Percentiles rank a stretch among this genome's conserved stretches.
These are phyloP conservation scores for Xylaria acuta DNA, from an alignment of 495 filamentous ascomycete genomes.

Conservation along the genomic window DNA sequence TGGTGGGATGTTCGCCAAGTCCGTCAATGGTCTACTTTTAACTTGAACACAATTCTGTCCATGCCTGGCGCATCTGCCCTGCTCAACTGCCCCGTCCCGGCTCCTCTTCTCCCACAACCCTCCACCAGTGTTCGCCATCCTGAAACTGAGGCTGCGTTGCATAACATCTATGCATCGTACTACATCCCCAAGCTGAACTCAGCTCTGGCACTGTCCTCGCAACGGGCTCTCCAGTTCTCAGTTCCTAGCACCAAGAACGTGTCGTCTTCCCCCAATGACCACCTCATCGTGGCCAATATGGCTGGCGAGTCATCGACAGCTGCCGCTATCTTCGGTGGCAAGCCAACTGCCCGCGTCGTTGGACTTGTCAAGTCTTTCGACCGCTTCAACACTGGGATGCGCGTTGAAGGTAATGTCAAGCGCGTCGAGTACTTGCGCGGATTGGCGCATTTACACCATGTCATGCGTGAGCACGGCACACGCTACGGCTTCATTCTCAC, in stretches of 20 bases:
- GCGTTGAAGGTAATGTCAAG: constrained; percentile 76
- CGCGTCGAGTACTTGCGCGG: constrained; percentile 85
- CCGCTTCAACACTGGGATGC: constrained; percentile 93
- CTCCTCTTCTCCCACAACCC: constrained; percentile 67
- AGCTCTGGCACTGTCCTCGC: constrained; percentile 71
- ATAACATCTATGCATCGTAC: constrained; percentile 69
- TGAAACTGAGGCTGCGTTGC: constrained; percentile 74
- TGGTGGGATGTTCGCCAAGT: constrained; percentile 96
- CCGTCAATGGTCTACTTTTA: constrained; percentile 81
- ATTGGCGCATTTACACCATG: constrained; percentile 80
- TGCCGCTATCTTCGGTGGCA: constrained; percentile 68
- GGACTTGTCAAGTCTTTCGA: constrained; percentile 89
- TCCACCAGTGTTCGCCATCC: constrained; percentile 64
- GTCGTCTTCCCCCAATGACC: constrained; percentile 59
- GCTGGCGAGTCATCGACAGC: constrained; percentile 53
- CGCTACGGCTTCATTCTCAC: constrained; percentile 95
- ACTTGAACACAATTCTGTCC: constrained; percentile 70
- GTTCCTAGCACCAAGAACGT: constrained; percentile 59
- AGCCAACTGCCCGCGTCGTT: constrained; percentile 79
- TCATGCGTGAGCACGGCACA: constrained; percentile 91
- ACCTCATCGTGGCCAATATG: constrained; percentile 69
- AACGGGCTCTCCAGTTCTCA: constrained; percentile 64
- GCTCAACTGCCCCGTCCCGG: constrained; percentile 72
- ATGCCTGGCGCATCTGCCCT: constrained; percentile 74
- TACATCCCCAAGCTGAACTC: constrained; percentile 82